Percentiles rank a stretch among this genome's conserved stretches.
Conservation (phyloP, 352 stramenopile species). For the Aphanomyces cochlioides region DNA sequence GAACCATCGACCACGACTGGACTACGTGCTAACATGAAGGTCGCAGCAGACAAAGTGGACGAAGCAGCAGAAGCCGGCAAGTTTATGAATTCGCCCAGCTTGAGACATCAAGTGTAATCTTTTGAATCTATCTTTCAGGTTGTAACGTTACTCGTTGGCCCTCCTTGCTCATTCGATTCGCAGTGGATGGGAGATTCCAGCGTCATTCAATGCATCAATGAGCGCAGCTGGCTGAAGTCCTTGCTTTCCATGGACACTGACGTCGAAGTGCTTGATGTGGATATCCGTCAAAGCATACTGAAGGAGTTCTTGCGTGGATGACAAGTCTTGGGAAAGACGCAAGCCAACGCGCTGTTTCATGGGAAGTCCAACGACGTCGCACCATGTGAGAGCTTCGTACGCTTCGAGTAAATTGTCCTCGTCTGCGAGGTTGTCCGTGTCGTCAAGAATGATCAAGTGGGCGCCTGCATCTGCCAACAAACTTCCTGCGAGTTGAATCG, state of each 20-base stretch:
- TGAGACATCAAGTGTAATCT: not conserved
- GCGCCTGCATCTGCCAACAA: slow-evolving; percentile 22
- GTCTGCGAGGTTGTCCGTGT: not conserved
- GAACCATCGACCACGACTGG: not conserved
- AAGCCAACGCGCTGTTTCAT: slow-evolving; percentile 30
- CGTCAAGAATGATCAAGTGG: slow-evolving; percentile 4
- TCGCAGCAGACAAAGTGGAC: no score
- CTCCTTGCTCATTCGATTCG: no score
- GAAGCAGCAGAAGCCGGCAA: not conserved
- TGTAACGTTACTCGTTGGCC: no score
- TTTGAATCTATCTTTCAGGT: no score
- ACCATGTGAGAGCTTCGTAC: slow-evolving; percentile 26
- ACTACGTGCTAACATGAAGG: no score
- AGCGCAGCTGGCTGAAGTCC: not conserved
- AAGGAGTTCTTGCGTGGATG: slow-evolving; percentile 4
- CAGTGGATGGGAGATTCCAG: not conserved
- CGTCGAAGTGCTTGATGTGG: slow-evolving; percentile 26
- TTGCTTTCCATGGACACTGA: slow-evolving; percentile 11
- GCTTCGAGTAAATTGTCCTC: slow-evolving; percentile 17
- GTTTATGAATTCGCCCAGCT: not conserved
- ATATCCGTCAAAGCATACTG: not conserved
- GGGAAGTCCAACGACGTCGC: slow-evolving; percentile 25
- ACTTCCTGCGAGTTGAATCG: slow-evolving; percentile 11
- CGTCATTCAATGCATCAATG: not conserved
- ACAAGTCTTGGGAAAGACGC: not conserved